Evolutionary conservation across 228 moss, liverwort and hornwort species (phyloP), one percentile per base, ranked within the genome.

Genomic region (Sphagnum fallax): DNA sequence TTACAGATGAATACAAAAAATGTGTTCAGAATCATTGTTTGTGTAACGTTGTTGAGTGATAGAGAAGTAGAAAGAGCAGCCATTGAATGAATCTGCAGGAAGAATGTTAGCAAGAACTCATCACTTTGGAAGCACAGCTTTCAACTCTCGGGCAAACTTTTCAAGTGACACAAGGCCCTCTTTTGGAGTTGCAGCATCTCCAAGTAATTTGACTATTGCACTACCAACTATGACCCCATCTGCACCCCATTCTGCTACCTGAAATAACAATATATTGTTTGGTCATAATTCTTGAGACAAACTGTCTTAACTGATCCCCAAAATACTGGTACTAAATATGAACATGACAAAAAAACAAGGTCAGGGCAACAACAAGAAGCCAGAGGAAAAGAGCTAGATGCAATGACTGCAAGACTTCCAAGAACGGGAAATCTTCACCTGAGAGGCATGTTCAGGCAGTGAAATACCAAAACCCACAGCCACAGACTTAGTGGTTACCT

Each of bases 381-480:
- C 32, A 32, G 32, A 32, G 32, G 32, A 32, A 55, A 55, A 55
- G 55, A 55, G 9, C 12, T 55, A 55, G 55, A 55, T 55, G 55
- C 12, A 55, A 32, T 32, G 32, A 3, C 55, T 55, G 8, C 55
- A 55, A 12, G 8, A 55, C 9, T 8, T 55, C 55, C 8, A 12
- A 55, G 8, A 55, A 55, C 4, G 12, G 55, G 2, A 8, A 55
- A 55, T 55, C 12, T 4, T 55, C 61, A 94, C 94, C 83, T 92
- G 88, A 50, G 67, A 77, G 61, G 90, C 92, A 53, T 95, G 95
- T 73, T 87, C 77, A 47, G 83, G 80, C 53, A 16, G 58, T 53
- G 95, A 95, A 62, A 95, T 87, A 61, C 95, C 95, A 67, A 95
- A 95, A 53, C 90, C 95, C 70, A 95, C 90, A 32, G 85, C 90